phyloP scores from a whole-genome alignment of 2,329 filamentous ascomycete species.

The Coniochaeta sp. region DNA sequence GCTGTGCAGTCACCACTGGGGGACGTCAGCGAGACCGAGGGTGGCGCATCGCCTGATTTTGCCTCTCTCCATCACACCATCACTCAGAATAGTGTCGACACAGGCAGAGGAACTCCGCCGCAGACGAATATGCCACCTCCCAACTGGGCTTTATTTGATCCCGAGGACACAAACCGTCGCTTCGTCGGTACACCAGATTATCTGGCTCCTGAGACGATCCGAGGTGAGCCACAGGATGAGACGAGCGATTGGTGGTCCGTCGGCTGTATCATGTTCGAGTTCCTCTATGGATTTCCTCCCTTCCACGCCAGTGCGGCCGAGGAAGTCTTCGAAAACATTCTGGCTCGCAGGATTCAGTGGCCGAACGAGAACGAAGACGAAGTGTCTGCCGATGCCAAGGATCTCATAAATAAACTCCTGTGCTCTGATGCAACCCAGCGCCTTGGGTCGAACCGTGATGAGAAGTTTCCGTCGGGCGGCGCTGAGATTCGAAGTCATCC shows the following conservation, averaged over 20 bases:
- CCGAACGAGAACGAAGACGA: constrained; percentile 71
- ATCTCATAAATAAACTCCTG: constrained; percentile 87
- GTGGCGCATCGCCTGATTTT: constrained; percentile 71
- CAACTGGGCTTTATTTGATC: constrained; percentile 89
- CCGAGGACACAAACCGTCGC: constrained; percentile 82
- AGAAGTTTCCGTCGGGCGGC: constrained; percentile 76
- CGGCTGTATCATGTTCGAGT: constrained; percentile 97
- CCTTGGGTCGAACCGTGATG: constrained; percentile 77
- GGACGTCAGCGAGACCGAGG: constrained; percentile 65
- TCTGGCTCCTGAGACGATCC: constrained; percentile 92
- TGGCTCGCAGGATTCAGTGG: constrained; percentile 86
- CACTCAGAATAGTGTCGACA: constrained; percentile 27
- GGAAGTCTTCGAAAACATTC: constrained; percentile 92
- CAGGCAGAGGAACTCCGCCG: constrained; percentile 53
- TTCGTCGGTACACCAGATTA: constrained; percentile 98
- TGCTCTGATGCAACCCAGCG: constrained; percentile 76
- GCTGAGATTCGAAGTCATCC: constrained; percentile 84
- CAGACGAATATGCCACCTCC: constrained; percentile 73
- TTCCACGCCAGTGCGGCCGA: constrained; percentile 90
- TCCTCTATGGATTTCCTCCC: constrained; percentile 85
- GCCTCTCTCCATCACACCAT: constrained; percentile 51
- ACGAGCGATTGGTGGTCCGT: constrained; percentile 99
- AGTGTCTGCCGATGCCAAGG: constrained; percentile 81
- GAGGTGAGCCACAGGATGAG: constrained; percentile 90
- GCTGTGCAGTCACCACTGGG: constrained; percentile 58